phyloP scores from a whole-genome alignment of 2,329 filamentous ascomycete genomes.

The Byssoonygena ceratinophila region DNA sequence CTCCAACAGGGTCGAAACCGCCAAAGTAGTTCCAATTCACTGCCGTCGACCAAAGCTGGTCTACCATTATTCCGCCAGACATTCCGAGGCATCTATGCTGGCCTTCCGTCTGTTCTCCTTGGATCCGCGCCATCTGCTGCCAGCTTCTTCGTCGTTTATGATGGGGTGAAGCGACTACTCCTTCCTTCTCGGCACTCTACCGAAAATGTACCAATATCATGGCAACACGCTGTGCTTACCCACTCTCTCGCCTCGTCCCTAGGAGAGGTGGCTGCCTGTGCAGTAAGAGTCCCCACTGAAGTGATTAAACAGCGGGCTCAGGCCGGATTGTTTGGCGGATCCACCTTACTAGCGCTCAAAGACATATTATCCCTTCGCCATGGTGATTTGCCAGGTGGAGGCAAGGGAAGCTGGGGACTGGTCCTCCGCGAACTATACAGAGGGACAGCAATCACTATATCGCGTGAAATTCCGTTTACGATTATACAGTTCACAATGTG shows the following conservation, averaged over 20 bases:
- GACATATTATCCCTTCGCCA: slow-evolving; percentile 53
- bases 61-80: slow-evolving; percentile 53
- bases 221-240: slow-evolving; percentile 34
- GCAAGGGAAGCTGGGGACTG: slow-evolving; percentile 34
- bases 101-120: slow-evolving; percentile 77
- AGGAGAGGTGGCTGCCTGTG: slow-evolving; percentile 85
- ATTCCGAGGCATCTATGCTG: slow-evolving; percentile 84
- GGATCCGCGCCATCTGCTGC: slow-evolving; percentile 89
- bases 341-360: slow-evolving; percentile 54
- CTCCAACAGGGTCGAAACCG: slow-evolving; percentile 58
- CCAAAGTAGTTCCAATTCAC: slow-evolving; percentile 54
- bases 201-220: slow-evolving; percentile 25
- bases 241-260: slow-evolving; percentile 80
- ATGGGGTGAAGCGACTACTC: slow-evolving; percentile 54
- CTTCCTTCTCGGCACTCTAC: slow-evolving; percentile 28
- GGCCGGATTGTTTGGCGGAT: slow-evolving; percentile 67
- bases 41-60: slow-evolving; percentile 51
- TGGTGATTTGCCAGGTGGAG: slow-evolving; percentile 15
- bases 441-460: slow-evolving; percentile 83
- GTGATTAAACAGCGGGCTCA: slow-evolving; percentile 96
- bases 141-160: slow-evolving; percentile 95
- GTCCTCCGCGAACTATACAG: slow-evolving; percentile 81
- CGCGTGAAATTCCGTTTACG: slow-evolving; percentile 94
- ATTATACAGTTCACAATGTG: slow-evolving; percentile 95
- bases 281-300: slow-evolving; percentile 86